Evolutionary conservation across 805 yeast species (phyloP).

Genomic region (Monosporozyma solicola): DNA sequence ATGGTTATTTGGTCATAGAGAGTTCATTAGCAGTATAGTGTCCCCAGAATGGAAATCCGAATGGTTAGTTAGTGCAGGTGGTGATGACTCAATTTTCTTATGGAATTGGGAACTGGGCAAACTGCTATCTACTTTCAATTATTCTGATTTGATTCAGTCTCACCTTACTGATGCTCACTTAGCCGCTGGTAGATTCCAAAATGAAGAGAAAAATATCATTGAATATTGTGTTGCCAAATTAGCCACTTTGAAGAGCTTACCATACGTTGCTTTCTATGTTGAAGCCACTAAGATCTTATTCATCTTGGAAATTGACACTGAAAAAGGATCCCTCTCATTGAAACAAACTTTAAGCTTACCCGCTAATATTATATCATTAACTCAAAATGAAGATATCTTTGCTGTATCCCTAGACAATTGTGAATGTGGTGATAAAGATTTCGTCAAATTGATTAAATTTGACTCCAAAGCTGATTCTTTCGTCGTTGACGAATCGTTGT

Average conservation of each 20-base stretch:
- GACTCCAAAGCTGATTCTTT: slow-evolving; percentile 11
- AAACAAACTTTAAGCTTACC: slow-evolving; percentile 26
- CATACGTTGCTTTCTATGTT: slow-evolving; percentile 36
- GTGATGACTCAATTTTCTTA: slow-evolving; percentile 61
- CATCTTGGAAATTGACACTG: slow-evolving; percentile 20
- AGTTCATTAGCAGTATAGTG: slow-evolving; percentile 64
- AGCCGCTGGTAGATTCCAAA: slow-evolving; percentile 57
- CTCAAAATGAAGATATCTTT: slow-evolving; percentile 27
- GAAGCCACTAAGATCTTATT: slow-evolving; percentile 44
- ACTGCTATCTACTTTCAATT: slow-evolving; percentile 41
- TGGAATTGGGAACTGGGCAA: slow-evolving; percentile 72
- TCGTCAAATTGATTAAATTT: slow-evolving; percentile 19
- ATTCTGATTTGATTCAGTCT: slow-evolving; percentile 35
- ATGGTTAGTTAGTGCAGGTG: slow-evolving; percentile 77
- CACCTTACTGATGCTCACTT: slow-evolving; percentile 47
- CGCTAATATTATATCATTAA: slow-evolving; percentile 25
- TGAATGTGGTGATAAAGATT: slow-evolving; percentile 9
- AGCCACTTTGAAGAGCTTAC: slow-evolving; percentile 26
- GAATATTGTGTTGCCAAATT: slow-evolving; percentile 48
- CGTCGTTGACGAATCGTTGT: slow-evolving; percentile 14
- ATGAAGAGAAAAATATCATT: slow-evolving; percentile 36
- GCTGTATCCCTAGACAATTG: slow-evolving; percentile 30
- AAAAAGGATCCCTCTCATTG: slow-evolving; percentile 16
- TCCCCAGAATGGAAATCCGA: slow-evolving; percentile 43
- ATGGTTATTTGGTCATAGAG: slow-evolving; percentile 80